Conservation (phyloP, 768 basidiomycete genomes). For the Lepiota venenata region DNA sequence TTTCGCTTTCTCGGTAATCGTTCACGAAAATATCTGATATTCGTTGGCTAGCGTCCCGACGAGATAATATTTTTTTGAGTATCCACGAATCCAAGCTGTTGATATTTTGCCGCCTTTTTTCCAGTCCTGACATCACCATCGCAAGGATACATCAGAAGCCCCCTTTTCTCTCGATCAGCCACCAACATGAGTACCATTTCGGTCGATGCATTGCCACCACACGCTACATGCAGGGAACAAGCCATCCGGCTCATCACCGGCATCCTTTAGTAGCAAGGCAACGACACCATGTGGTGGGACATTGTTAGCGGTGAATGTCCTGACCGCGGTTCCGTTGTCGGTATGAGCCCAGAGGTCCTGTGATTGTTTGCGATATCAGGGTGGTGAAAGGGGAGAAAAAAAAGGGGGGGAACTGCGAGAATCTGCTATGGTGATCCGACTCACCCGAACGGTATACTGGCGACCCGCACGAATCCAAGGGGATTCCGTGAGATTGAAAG, state of each 20-base stretch:
- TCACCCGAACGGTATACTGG: slow-evolving; percentile 59
- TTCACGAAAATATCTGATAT: background rate
- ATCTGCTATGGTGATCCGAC: slow-evolving; percentile 16
- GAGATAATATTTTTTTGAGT: background rate
- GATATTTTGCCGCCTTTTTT: background rate
- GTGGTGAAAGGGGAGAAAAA: no score
- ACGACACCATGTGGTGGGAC: slow-evolving; percentile 71
- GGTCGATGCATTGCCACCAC: slow-evolving; percentile 44
- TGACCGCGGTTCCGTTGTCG: slow-evolving; percentile 61
- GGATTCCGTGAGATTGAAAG: slow-evolving; percentile 63
- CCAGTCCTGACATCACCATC: background rate
- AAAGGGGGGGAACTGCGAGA: background rate
- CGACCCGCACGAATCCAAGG: slow-evolving; percentile 68
- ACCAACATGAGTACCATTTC: slow-evolving; percentile 42
- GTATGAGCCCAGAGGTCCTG: slow-evolving; percentile 76
- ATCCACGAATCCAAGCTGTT: background rate
- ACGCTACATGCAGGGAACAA: slow-evolving; percentile 50
- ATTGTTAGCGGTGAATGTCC: slow-evolving; percentile 47
- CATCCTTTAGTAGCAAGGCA: slow-evolving; percentile 61
- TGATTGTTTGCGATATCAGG: no score
- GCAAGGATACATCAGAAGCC: background rate
- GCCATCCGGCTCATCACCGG: slow-evolving; percentile 61
- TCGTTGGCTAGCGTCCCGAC: background rate
- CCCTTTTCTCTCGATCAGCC: slow-evolving; percentile 15
- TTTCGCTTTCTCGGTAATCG: no score